Base-by-base conservation (phyloP, 192 early-diverging fungal species). In the Coemansia reversa region DNA sequence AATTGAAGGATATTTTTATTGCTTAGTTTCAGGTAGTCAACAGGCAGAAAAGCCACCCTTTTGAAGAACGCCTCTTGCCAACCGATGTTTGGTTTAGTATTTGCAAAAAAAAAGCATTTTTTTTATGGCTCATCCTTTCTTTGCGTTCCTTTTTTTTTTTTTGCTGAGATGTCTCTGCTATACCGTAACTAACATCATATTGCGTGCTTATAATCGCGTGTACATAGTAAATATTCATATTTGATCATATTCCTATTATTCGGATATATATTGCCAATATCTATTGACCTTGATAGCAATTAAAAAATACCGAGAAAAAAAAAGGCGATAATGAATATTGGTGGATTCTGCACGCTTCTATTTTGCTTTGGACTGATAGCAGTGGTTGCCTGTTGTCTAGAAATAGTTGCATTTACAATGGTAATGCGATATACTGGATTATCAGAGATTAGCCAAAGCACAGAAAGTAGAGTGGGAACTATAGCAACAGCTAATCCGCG, bases 271-370 rank as follows among this genome's bases (percentile, higher is more conserved):
- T 16, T 14, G 2, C 14, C 39, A 45, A 45, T 45, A 45, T 16
- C 14, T 11, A 45, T 16, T 45, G 12, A 39, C 7, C 35, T 39
- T 1, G 14, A 4, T 45, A 45, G 39, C 39, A 14, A 45, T 12
- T 16, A 14, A 45, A 20, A 30, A 52, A 24, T n/a, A 28, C 11
- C n/a, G 20, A 35, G 11, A 59, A 6, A 55, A 6, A 55, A 24
- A n/a, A 49, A 51, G 7, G 58, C 51, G 28, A 50, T 60, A 50
- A 63, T 79, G 64, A 66, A 68, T 32, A 63, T 64, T 19, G 70
- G 76, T 28, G 61, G 56, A 16, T 74, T 61, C 58, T 65, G 71
- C 47, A 69, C 67, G 9, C 52, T 79, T n/a, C 58, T 79, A 35
- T 79, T 79, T 64, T 50, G 51, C 45, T 47, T 79, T 5, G 71